Conservation (phyloP, 2,329 filamentous ascomycete species). For the Fusarium euwallaceae region DNA sequence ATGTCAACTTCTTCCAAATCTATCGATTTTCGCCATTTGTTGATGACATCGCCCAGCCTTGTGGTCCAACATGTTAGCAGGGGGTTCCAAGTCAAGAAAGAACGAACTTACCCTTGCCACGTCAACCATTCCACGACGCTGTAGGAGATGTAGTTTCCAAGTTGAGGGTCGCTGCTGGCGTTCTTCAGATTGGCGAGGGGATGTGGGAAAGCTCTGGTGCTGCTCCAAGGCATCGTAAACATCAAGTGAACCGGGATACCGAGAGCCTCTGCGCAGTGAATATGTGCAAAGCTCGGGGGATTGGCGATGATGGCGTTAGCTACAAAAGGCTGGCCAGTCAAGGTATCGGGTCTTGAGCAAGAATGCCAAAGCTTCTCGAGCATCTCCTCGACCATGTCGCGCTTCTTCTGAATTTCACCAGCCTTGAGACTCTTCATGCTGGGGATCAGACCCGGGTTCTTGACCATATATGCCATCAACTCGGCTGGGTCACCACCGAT, state of each 20-base stretch:
- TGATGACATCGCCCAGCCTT: conserved; percentile 35
- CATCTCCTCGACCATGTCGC: conserved; percentile 49
- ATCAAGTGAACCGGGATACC: conserved; percentile 61
- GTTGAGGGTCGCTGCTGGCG: conserved; percentile 59
- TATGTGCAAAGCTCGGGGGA: conserved; percentile 61
- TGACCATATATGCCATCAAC: conserved; percentile 47
- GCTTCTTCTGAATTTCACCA: conserved; percentile 47
- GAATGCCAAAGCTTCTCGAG: conserved; percentile 49
- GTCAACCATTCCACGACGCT: conserved; percentile 80
- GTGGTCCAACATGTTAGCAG: not conserved
- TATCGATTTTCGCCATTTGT: conserved; percentile 29
- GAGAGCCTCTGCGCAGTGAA: conserved; percentile 61
- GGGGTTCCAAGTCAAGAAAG: not conserved
- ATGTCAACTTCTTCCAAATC: conserved; percentile 23
- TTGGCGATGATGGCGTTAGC: conserved; percentile 66
- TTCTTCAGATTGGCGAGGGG: conserved; percentile 79
- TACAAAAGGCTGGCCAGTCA: conserved; percentile 54
- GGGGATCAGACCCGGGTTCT: conserved; percentile 49
- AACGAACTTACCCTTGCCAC: conserved; percentile 72
- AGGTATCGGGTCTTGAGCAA: conserved; percentile 28
- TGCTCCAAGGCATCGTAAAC: conserved; percentile 79
- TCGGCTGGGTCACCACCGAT: conserved; percentile 64
- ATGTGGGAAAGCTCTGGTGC: conserved; percentile 79
- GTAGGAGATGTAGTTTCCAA: conserved; percentile 78
- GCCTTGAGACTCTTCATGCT: conserved; percentile 44